These are phyloP conservation scores for Lepidium africanum DNA, from an alignment of 345 rosid species.

Conservation along the genomic window DNA sequence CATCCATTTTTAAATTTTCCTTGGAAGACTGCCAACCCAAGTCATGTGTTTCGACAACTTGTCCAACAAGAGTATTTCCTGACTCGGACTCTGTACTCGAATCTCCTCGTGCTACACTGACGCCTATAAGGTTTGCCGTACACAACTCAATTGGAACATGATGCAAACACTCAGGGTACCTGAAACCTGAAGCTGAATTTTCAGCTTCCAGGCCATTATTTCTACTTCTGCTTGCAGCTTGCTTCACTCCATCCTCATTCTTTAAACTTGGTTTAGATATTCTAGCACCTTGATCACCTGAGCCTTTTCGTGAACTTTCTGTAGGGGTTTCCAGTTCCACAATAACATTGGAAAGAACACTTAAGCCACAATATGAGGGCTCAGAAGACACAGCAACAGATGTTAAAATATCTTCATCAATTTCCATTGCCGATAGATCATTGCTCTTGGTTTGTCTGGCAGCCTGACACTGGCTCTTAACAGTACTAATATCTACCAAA, in stretches of 20 bases:
- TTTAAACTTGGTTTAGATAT: conserved; percentile 23
- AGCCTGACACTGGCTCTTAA: conserved; percentile 22
- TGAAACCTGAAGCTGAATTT: conserved; percentile 30
- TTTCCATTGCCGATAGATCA: conserved; percentile 20
- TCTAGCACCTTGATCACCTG: conserved; percentile 11
- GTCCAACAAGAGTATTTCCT: conserved; percentile 28
- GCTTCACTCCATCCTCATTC: conserved; percentile 25
- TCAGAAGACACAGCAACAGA: conserved; percentile 31
- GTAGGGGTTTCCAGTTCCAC: conserved; percentile 25
- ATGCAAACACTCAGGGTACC: conserved; percentile 24
- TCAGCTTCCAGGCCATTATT: conserved; percentile 25
- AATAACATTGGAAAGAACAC: conserved; percentile 23
- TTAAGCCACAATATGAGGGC: conserved; percentile 21
- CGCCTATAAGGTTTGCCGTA: conserved; percentile 7
- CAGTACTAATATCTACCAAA: conserved; percentile 18
- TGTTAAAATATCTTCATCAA: conserved; percentile 23
- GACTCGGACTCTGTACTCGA: conserved; percentile 15
- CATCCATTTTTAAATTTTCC: conserved; percentile 26
- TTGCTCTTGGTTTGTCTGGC: conserved; percentile 23
- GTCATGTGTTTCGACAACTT: conserved; percentile 18
- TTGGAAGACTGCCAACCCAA: conserved; percentile 35
- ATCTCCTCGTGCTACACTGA: conserved; percentile 22
- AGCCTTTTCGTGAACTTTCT: conserved; percentile 19
- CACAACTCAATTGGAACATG: conserved; percentile 31
- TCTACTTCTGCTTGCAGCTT: conserved; percentile 24